These are phyloP conservation scores for Herpotrichia juniperi DNA, from an alignment of 2,329 filamentous ascomycete species.

Conservation along the genomic window DNA sequence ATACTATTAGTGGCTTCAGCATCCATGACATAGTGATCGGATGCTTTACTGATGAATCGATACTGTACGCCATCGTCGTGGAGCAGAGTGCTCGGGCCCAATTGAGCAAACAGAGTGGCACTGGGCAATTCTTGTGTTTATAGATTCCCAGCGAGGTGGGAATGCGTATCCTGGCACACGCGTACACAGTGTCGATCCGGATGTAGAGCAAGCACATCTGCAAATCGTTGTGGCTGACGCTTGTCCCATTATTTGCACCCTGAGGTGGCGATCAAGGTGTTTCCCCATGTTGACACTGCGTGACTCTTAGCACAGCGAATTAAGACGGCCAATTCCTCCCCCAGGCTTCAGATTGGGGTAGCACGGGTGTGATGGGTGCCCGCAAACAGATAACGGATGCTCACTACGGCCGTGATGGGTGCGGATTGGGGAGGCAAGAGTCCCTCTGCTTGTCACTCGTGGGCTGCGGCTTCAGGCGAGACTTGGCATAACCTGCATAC, in stretches of 20 bases:
- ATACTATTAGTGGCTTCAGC: conserved; percentile 19
- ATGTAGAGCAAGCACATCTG: conserved; percentile 21
- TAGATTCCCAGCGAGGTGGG: conserved; percentile 13
- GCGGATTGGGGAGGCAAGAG: conserved; percentile 13
- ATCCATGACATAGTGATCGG: too few species aligned
- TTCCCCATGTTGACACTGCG: conserved; percentile 16
- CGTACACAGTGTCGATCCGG: conserved; percentile 28
- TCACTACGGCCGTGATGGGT: conserved; percentile 9
- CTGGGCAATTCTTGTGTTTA: conserved; percentile 5
- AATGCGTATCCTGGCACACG: conserved; percentile 23
- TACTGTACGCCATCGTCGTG: conserved; percentile 27
- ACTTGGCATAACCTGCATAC: conserved; percentile 19
- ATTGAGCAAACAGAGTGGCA: conserved; percentile 29
- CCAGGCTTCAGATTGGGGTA: conserved; percentile 30
- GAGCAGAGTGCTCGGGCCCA: conserved; percentile 16
- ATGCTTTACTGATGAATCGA: too few species aligned
- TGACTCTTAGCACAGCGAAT: too few species aligned
- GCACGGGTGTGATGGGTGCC: conserved; percentile 27
- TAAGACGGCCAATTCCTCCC: too few species aligned
- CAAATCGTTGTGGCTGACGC: conserved; percentile 24
- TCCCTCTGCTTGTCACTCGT: conserved; percentile 20
- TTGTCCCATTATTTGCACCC: conserved; percentile 22
- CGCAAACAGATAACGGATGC: conserved; percentile 24
- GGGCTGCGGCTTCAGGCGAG: conserved; percentile 21
- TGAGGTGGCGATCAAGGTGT: conserved; percentile 25